Conservation (phyloP, 805 yeast genomes). For the Ogataea thermomethanolica region DNA sequence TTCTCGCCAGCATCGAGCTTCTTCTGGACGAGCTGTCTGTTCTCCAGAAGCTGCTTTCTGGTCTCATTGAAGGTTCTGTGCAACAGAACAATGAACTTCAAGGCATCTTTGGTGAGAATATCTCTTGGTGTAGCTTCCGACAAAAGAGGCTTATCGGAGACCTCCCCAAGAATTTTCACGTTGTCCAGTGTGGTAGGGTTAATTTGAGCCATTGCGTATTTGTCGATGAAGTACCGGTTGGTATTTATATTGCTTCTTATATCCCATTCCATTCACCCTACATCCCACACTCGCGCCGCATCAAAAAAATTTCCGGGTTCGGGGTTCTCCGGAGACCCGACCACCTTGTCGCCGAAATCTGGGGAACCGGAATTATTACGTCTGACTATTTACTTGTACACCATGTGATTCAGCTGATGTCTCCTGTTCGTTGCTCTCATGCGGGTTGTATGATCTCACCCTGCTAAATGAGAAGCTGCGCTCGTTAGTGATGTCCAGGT, state of each 20-base stretch:
- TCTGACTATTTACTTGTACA: not conserved
- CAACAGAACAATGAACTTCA: constrained; percentile 65
- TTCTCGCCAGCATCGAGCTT: constrained; percentile 58
- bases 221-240: not conserved
- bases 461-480: constrained; percentile 75
- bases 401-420: too few species aligned
- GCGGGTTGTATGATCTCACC: constrained; percentile 33
- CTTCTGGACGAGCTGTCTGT: constrained; percentile 59
- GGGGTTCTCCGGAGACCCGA: constrained; percentile 13
- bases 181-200: constrained; percentile 40
- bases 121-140: constrained; percentile 47
- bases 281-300: constrained; percentile 10
- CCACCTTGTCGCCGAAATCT: constrained; percentile 9
- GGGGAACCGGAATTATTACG: constrained; percentile 6
- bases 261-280: constrained; percentile 13
- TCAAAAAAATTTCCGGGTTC: constrained; percentile 4
- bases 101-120: constrained; percentile 54
- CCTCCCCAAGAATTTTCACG: constrained; percentile 51
- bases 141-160: constrained; percentile 33
- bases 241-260: constrained; percentile 2
- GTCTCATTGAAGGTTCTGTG: constrained; percentile 68
- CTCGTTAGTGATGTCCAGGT: constrained; percentile 63
- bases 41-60: constrained; percentile 55
- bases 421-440: not conserved
- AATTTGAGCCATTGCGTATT: constrained; percentile 24